A percentile compares a stretch with the other conserved stretches of the same genome.
Conservation (phyloP, 192 early-diverging fungal species). For the Coemansia reversa region DNA sequence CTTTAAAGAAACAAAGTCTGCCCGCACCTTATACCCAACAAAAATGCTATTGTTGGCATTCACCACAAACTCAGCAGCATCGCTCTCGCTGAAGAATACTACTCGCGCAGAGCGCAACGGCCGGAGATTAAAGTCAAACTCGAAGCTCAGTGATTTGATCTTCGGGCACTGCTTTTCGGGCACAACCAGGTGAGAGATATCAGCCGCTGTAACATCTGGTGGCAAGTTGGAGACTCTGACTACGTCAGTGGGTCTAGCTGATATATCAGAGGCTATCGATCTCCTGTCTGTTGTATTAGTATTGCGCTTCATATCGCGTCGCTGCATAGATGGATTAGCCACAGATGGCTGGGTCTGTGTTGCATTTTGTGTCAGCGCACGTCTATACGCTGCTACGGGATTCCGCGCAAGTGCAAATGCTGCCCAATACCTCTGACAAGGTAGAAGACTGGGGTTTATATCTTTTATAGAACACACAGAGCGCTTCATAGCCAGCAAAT, state of each 20-base stretch:
- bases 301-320: conserved; percentile 9
- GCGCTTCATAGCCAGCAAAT: too few species aligned
- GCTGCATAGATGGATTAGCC: conserved; percentile 6
- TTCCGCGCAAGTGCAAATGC: too few species aligned
- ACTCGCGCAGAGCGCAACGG: conserved; percentile 37
- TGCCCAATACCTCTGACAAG: too few species aligned
- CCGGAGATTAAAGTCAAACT: conserved; percentile 31
- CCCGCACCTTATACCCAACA: conserved; percentile 16
- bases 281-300: background rate
- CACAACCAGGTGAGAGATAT: conserved; percentile 18
- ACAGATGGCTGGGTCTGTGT: background rate
- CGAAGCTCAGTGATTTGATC: conserved; percentile 34
- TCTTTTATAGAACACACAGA: too few species aligned
- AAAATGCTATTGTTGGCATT: conserved; percentile 16
- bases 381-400: too few species aligned
- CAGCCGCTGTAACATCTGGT: conserved; percentile 21
- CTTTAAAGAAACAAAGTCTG: conserved; percentile 23
- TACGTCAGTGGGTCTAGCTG: conserved; percentile 20
- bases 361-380: too few species aligned
- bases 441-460: too few species aligned
- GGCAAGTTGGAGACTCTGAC: conserved; percentile 42
- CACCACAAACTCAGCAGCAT: conserved; percentile 23
- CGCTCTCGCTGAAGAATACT: conserved; percentile 18
- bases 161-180: background rate
- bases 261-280: conserved; percentile 18